Evolutionary conservation across 1,284 basidiomycete species (phyloP).

Genomic region (Inonotus hispidus): DNA sequence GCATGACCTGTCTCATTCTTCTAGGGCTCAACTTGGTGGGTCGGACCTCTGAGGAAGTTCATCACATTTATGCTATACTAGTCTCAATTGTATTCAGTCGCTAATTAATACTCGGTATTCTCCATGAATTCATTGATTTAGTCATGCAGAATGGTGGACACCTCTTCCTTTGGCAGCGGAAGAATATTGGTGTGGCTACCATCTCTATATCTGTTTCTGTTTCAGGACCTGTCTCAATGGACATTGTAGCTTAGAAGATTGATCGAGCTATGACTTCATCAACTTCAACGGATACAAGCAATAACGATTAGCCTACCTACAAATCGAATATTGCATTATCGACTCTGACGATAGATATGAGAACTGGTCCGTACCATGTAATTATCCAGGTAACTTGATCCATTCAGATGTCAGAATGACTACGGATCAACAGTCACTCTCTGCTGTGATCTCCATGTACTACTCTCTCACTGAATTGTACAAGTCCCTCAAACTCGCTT

Average conservation of each 20-base stretch:
- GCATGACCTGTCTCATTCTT: no score
- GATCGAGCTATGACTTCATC: conserved; percentile 82
- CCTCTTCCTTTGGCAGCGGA: conserved; percentile 36
- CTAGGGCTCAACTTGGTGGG: no score
- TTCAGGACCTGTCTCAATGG: conserved; percentile 23
- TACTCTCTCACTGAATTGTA: conserved; percentile 95
- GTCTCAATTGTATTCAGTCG: neutral
- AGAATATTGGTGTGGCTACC: neutral
- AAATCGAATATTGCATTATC: neutral
- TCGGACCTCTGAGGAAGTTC: no score
- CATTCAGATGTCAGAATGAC: conserved; percentile 88
- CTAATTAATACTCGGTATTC: no score
- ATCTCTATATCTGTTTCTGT: conserved; percentile 29
- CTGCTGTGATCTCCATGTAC: conserved; percentile 85
- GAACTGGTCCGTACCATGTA: conserved; percentile 60
- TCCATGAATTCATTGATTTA: conserved; percentile 11
- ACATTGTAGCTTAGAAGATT: conserved; percentile 55
- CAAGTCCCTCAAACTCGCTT: conserved; percentile 82
- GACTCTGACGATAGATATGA: neutral
- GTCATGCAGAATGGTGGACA: conserved; percentile 35
- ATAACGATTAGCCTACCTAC: conserved; percentile 83
- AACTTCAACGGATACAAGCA: conserved; percentile 78
- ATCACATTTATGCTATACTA: no score
- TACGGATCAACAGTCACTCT: conserved; percentile 90
- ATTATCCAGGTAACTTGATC: conserved; percentile 94